A percentile compares a stretch with the other conserved stretches of the same genome.
Evolutionary conservation across 2,329 filamentous ascomycete species (phyloP).

Genomic region (Biscogniauxia sp.): DNA sequence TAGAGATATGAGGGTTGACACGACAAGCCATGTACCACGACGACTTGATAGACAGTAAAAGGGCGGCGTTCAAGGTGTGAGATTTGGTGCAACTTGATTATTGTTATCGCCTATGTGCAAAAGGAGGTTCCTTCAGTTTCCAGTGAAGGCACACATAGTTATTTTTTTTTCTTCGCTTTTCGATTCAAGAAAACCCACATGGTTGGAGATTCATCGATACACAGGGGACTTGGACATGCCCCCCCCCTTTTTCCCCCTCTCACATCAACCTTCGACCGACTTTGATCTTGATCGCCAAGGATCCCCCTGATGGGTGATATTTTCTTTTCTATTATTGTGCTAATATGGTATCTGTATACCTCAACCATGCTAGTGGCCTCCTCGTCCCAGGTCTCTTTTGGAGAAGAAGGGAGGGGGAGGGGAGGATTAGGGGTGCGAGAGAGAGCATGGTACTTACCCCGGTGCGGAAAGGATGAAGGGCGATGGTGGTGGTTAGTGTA

Average conservation of each 20-base stretch:
- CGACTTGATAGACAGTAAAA: conserved; percentile 27
- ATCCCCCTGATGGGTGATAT: conserved; percentile 4
- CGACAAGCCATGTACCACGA: conserved; percentile 28
- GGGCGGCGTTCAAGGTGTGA: conserved; percentile 27
- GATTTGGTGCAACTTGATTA: conserved; percentile 16
- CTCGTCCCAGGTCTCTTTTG: background rate
- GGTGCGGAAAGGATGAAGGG: background rate
- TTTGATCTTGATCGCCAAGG: background rate
- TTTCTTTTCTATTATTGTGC: conserved; percentile 28
- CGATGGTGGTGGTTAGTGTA: background rate
- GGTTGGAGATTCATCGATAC: conserved; percentile 10
- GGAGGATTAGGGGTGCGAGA: too few species aligned
- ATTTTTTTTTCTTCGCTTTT: conserved; percentile 7
- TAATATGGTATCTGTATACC: conserved; percentile 22
- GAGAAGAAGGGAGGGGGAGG: too few species aligned
- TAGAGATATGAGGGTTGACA: conserved; percentile 47
- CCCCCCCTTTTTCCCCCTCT: background rate
- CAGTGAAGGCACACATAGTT: conserved; percentile 7
- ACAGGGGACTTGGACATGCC: conserved; percentile 12
- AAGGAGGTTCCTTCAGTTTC: conserved; percentile 9
- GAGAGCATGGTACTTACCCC: background rate
- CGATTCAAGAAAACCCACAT: conserved; percentile 9
- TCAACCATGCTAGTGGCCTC: conserved; percentile 1
- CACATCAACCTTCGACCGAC: background rate
- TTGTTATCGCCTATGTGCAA: conserved; percentile 13